Evolutionary conservation across 2,329 filamentous ascomycete genomes (phyloP).

Genomic region (Phaeosphaeriaceae sp.): DNA sequence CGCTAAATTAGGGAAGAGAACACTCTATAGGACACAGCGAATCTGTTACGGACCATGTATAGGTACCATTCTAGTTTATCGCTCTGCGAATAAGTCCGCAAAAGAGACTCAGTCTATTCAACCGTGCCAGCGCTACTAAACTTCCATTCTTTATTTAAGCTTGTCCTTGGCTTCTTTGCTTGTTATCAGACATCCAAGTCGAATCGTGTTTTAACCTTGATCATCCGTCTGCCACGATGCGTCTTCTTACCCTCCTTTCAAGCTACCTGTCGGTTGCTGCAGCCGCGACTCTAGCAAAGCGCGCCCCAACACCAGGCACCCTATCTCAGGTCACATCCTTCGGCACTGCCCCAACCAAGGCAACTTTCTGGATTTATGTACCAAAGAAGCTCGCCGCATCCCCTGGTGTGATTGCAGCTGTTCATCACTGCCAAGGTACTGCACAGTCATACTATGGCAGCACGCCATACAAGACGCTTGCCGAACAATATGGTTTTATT

Average conservation of each 20-base stretch:
- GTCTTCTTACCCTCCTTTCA: conserved; percentile 26
- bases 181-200: conserved; percentile 3
- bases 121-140: not conserved
- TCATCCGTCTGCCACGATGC: conserved; percentile 23
- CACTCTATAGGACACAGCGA: conserved; percentile 1
- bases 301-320: conserved; percentile 33
- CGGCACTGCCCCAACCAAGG: conserved; percentile 55
- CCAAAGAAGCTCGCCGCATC: conserved; percentile 52
- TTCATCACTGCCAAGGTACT: conserved; percentile 64
- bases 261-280: conserved; percentile 28
- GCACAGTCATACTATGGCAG: conserved; percentile 57
- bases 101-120: conserved; percentile 3
- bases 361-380: conserved; percentile 61
- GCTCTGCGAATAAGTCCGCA: not conserved
- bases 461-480: conserved; percentile 61
- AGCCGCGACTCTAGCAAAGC: conserved; percentile 29
- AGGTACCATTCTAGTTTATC: not conserved
- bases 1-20: not conserved
- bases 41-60: not conserved
- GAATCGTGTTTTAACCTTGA: not conserved
- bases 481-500: conserved; percentile 64
- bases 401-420: conserved; percentile 61
- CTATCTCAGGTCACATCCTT: conserved; percentile 52
- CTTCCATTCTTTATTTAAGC: conserved; percentile 1
- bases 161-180: not conserved